phyloP scores from a whole-genome alignment of 2,329 filamentous ascomycete genomes.

The Daldinia sp. region DNA sequence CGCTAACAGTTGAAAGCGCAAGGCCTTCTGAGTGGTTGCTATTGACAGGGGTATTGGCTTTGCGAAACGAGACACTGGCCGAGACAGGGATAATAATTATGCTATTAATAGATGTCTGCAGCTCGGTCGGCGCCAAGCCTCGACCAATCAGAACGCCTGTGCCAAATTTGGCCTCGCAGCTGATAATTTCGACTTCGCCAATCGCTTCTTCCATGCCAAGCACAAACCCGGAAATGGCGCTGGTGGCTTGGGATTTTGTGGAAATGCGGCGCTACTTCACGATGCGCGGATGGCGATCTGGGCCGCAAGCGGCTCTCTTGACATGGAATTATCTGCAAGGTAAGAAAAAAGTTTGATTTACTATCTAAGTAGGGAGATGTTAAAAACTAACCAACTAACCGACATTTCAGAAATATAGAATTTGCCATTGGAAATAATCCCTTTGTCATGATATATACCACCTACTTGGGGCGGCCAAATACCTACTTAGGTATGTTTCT shows the following conservation, averaged over 20 bases:
- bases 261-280: slow-evolving; percentile 37
- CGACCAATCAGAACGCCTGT: slow-evolving; percentile 33
- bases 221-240: slow-evolving; percentile 38
- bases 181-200: slow-evolving; percentile 46
- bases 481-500: background rate
- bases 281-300: slow-evolving; percentile 12
- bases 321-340: slow-evolving; percentile 18
- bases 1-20: slow-evolving; percentile 38
- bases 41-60: slow-evolving; percentile 47
- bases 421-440: background rate
- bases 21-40: slow-evolving; percentile 44
- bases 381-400: background rate
- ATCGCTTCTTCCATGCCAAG: slow-evolving; percentile 40
- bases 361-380: slow-evolving; percentile 6
- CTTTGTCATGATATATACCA: background rate
- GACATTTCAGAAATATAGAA: background rate
- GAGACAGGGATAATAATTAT: slow-evolving; percentile 39
- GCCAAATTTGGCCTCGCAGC: slow-evolving; percentile 45
- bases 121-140: slow-evolving; percentile 38
- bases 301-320: slow-evolving; percentile 24
- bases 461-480: background rate
- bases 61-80: slow-evolving; percentile 50
- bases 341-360: slow-evolving; percentile 1
- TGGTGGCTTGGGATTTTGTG: slow-evolving; percentile 39
- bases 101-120: slow-evolving; percentile 49